Base-by-base conservation (phyloP, 139 green algal genomes). In the Picochlorum sp. region DNA sequence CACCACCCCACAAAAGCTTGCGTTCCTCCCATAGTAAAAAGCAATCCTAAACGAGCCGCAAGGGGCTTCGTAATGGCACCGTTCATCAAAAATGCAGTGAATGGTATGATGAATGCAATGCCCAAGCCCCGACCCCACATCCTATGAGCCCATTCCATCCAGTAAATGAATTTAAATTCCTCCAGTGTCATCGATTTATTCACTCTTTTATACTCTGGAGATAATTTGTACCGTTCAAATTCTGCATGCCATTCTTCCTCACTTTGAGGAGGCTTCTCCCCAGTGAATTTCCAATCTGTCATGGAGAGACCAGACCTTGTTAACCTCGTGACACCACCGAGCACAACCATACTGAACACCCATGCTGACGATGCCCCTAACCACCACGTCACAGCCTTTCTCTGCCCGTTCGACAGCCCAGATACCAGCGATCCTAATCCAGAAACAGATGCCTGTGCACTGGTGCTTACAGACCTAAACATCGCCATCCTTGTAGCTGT, bases 111-210 rank as follows among this genome's bases (percentile, higher is more conserved):
- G 63, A 98, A 97, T 13, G 81, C 74, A 2, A 96, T 16, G 8
- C 92, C 82, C 28, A 94, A 72, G 0, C 50, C 71, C 4, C 84
- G 66, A 9, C 89, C 90, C 86, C 84, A 95, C 91, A 95, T 96
- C 72, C 91, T 77, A 76, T 99, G 94, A 16, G 66, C 88, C 66
- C 92, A 99, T 85, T 99, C 94, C 92, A 97, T 95, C 83, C 86
- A 96, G 77, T 94, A 99, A 47, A 99, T 99, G 80, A 95, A 96
- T 76, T 98, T 98, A 81, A 98, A 99, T 63, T 99, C 94, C 0
- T 95, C 85, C 20, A 98, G 65, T 8, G 49, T 86, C 88, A 98
- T 98, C 69, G 81, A 67, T 26, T 55, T 69, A 74, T 97, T 94
- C 18, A 97, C 79, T 56, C 73, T 81, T 49, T 79, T 71, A 74